A percentile compares a stretch with the other conserved stretches of the same genome.
phyloP scores from a whole-genome alignment of 345 rosid species.

The Acer saccharum region DNA sequence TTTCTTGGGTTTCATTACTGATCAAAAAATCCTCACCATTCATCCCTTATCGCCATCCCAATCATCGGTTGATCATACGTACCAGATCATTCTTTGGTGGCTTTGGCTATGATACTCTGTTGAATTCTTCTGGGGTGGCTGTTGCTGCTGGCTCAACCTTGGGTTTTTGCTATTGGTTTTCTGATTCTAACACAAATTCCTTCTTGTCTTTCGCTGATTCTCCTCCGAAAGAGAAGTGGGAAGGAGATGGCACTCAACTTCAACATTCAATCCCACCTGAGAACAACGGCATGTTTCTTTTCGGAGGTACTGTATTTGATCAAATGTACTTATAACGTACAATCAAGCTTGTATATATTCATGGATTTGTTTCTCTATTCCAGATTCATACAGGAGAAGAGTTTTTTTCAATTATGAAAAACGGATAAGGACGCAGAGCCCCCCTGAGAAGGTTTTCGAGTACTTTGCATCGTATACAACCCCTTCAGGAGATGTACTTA shows the following conservation, averaged over 20 bases:
- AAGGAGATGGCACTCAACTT: slow-evolving; percentile 16
- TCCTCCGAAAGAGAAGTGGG: slow-evolving; percentile 8
- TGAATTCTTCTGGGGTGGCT: slow-evolving; percentile 26
- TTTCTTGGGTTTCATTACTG: slow-evolving; percentile 26
- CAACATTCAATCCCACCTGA: slow-evolving; percentile 13
- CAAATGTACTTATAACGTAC: neutral
- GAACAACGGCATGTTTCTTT: slow-evolving; percentile 37
- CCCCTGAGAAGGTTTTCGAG: slow-evolving; percentile 77
- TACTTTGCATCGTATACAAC: slow-evolving; percentile 55
- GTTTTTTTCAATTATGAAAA: slow-evolving; percentile 78
- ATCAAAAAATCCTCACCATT: slow-evolving; percentile 25
- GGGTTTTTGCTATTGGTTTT: slow-evolving; percentile 34
- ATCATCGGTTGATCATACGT: neutral
- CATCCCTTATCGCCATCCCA: slow-evolving; percentile 16
- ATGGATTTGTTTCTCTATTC: neutral
- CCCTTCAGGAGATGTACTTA: slow-evolving; percentile 52
- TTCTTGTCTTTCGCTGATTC: slow-evolving; percentile 37
- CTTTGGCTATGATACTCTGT: slow-evolving; percentile 5
- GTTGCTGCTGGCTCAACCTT: slow-evolving; percentile 38
- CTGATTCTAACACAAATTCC: slow-evolving; percentile 3
- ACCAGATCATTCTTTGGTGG: slow-evolving; percentile 15
- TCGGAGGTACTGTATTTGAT: slow-evolving; percentile 39
- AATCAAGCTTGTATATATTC: too few species aligned
- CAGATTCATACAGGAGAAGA: slow-evolving; percentile 63
- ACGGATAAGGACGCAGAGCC: slow-evolving; percentile 58